Evolutionary conservation across 257 asterid species (phyloP), one percentile per base, ranked within the genome.

Genomic region (Salvia miltiorrhiza): DNA sequence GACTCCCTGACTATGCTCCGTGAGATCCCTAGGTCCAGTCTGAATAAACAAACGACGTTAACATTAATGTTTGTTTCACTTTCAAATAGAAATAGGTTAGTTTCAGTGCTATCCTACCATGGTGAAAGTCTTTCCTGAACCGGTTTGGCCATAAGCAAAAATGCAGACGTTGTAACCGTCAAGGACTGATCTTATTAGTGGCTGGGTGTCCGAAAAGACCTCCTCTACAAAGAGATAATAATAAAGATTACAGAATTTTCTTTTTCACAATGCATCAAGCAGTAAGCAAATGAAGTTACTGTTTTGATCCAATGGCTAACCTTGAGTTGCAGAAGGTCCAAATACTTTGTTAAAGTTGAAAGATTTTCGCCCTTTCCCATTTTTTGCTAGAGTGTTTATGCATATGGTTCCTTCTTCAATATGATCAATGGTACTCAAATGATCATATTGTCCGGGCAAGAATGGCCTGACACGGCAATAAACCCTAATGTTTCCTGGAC

Each of bases 111-210:
- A 61, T 73, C 79, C 53, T 71, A 92, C 98, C 98, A 92, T 92
- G 49, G 98, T 90, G 77, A 66, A 86, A 43, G 98, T 92, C 77
- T 92, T 92, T 67, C 98, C 98, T 7, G 98, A 92, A 47, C 98
- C 98, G 7, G 98, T 92, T 81, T 92, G 98, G 8, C 98, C 98
- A 53, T 88, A 92, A 63, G 98, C 97, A 72, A 92, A 92, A 60
- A 92, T 92, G 77, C 98, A 92, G 53, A 92, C 97, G 65, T 92
- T 92, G 81, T 82, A 92, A 73, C 98, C 98, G 82, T 92, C 98
- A 72, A 92, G 96, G 53, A 92, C 97, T 5, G 98, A 92, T 81
- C 98, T 81, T 61, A 92, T 82, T 65, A 90, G 81, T 33, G 88
- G 96, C 53, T 80, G 98, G 13, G 97, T 90, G 70, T 92, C 98